Conservation (phyloP, 1,284 basidiomycete species). For the Ganoderma lucidum region DNA sequence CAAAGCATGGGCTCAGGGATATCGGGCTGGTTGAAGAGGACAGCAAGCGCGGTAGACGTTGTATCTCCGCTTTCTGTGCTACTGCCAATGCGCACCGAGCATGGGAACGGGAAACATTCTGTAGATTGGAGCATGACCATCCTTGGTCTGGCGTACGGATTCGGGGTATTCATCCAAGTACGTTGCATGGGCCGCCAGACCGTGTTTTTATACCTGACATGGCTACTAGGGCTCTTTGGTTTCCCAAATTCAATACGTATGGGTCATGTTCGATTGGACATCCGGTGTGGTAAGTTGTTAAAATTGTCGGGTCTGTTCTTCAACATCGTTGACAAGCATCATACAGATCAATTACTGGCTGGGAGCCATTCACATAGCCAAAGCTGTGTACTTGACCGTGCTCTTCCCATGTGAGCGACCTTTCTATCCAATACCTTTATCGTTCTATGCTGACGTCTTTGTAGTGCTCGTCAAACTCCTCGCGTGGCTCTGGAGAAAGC, state of each 20-base stretch:
- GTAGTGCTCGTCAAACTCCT: constrained; percentile 42
- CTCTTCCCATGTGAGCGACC: constrained; percentile 66
- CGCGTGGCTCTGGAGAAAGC: constrained; percentile 14
- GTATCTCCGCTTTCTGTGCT: constrained; percentile 72
- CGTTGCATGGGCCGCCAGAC: background rate
- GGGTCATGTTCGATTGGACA: constrained; percentile 71
- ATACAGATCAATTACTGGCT: constrained; percentile 79
- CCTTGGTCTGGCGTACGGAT: constrained; percentile 63
- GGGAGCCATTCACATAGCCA: constrained; percentile 59
- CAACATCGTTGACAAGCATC: background rate
- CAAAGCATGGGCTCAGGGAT: constrained; percentile 14
- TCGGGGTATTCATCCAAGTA: constrained; percentile 53
- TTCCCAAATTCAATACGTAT: constrained; percentile 57
- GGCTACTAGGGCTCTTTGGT: background rate
- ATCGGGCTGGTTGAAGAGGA: constrained; percentile 38
- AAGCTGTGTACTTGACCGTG: constrained; percentile 65
- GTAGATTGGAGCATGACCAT: constrained; percentile 76
- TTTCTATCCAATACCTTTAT: background rate
- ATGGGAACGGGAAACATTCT: constrained; percentile 42
- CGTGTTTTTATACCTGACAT: background rate
- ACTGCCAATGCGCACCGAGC: constrained; percentile 50
- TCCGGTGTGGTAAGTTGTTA: constrained; percentile 61
- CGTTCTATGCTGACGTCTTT: background rate
- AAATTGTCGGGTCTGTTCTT: background rate
- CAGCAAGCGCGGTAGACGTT: constrained; percentile 41